These are phyloP conservation scores for Linum usitatissimum DNA, from an alignment of 345 rosid species.

Conservation along the genomic window DNA sequence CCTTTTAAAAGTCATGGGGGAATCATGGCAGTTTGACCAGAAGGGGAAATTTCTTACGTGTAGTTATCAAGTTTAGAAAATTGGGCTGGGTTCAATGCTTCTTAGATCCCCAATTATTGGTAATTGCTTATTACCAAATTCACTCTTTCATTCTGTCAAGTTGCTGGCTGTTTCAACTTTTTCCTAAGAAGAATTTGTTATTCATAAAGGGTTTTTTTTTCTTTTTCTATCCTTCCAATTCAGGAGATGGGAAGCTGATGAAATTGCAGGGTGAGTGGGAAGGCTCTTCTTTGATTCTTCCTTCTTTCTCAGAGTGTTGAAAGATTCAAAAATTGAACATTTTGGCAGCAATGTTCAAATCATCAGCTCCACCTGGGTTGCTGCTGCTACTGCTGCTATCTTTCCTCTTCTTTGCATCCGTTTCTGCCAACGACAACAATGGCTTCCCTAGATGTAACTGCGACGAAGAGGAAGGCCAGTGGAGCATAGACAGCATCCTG, in stretches of 20 bases:
- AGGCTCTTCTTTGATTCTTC: background rate
- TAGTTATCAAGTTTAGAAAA: background rate
- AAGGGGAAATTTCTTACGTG: background rate
- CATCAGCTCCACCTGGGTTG: slow-evolving; percentile 38
- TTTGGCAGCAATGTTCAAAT: slow-evolving; percentile 49
- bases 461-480: slow-evolving; percentile 71
- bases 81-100: background rate
- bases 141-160: no score
- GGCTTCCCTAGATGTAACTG: slow-evolving; percentile 65
- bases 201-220: no score
- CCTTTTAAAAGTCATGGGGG: background rate
- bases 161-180: no score
- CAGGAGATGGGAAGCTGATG: background rate
- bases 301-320: background rate
- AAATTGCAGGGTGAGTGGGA: background rate
- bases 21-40: background rate
- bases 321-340: slow-evolving; percentile 1
- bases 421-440: slow-evolving; percentile 25
- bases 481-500: slow-evolving; percentile 71
- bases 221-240: no score
- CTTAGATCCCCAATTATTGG: background rate
- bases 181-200: background rate
- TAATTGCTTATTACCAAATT: no score
- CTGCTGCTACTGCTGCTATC: slow-evolving; percentile 25
- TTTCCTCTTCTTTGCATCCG: slow-evolving; percentile 24